These are phyloP conservation scores for Lasiosphaeria hispida DNA, from an alignment of 495 filamentous ascomycete species.

Conservation along the genomic window DNA sequence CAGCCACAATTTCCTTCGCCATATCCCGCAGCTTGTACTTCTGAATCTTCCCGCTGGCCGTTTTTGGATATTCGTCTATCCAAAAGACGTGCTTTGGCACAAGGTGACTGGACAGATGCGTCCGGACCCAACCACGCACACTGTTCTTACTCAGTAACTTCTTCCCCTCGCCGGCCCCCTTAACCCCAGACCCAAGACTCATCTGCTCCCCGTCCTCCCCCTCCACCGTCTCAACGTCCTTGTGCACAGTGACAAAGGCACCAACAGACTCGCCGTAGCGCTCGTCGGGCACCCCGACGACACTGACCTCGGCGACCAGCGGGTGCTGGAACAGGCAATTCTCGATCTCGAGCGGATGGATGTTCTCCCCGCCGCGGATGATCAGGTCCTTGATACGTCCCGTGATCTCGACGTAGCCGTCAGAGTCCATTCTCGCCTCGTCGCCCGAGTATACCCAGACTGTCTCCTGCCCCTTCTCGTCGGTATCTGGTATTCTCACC, in stretches of 20 bases:
- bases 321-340: constrained; percentile 78
- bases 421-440: constrained; percentile 80
- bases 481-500: constrained; percentile 52
- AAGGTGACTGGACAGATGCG: constrained; percentile 69
- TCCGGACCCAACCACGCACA: constrained; percentile 69
- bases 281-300: constrained; percentile 81
- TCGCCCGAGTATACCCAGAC: constrained; percentile 72
- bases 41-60: constrained; percentile 94
- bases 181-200: not conserved
- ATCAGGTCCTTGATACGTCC: constrained; percentile 83
- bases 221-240: constrained; percentile 34
- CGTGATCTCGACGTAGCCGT: constrained; percentile 64
- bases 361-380: constrained; percentile 92
- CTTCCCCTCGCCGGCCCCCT: constrained; percentile 10
- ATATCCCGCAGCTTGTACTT: constrained; percentile 81
- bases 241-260: constrained; percentile 68
- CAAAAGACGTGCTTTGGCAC: constrained; percentile 92
- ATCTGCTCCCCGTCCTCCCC: constrained; percentile 18
- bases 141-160: constrained; percentile 50
- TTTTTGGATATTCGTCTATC: constrained; percentile 80
- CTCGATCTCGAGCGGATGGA: constrained; percentile 92
- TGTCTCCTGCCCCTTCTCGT: constrained; percentile 45
- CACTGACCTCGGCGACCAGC: constrained; percentile 67
- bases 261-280: constrained; percentile 83
- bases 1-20: constrained; percentile 31